Base-by-base conservation (phyloP, 495 filamentous ascomycete species). In the Cetradonia linearis region DNA sequence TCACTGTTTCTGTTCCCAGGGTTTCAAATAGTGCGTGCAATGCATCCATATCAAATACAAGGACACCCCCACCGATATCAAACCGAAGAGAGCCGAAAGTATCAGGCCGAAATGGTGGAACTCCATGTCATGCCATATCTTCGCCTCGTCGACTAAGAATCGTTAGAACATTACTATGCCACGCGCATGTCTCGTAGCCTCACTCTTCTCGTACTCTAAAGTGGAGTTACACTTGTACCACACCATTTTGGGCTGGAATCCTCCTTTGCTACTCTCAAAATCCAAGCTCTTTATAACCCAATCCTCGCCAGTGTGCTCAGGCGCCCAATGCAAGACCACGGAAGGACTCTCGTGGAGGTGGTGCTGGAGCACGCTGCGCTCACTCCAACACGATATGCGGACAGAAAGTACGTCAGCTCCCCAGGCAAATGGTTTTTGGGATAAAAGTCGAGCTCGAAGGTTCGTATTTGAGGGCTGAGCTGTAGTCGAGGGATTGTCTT, bases 21-120 rank as follows among this genome's bases (percentile, higher is more conserved):
- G 88, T 68, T 86, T 86, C 56, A 86, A 84, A 74, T 94, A 95
- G 72, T 94, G 87, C 9, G 78, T 79, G 25, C 87, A 86, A 80
- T 95, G 90, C 66, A 76, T 77, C 73, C 82, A 80, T 65, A 94
- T 88, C 55, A 95, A 62, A 49, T 70, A 74, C 2, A 71, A 68
- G 2, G 78, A 81, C 8, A 75, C 60, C 2, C 66, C 47, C 33
- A 73, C 70, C 2, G 77, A 75, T 25, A 80, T 63, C 27, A 79
- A 36, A 5, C 72, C 74, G 59, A 79, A 81, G 13, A 71, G 69
- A 4, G 74, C 77, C 50, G 76, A 75, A 31, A 81, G 66, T 30
- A 81, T 71, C 31, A 78, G 61, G 59, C 73, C 73, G 20, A 81
- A 70, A 7, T 68, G 40, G 59, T 80, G 78, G 62, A 81, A 81